Percentiles rank a stretch among this genome's conserved stretches.
Evolutionary conservation across 129 eudicot genomes (phyloP).

Genomic region (Logfia minima): DNA sequence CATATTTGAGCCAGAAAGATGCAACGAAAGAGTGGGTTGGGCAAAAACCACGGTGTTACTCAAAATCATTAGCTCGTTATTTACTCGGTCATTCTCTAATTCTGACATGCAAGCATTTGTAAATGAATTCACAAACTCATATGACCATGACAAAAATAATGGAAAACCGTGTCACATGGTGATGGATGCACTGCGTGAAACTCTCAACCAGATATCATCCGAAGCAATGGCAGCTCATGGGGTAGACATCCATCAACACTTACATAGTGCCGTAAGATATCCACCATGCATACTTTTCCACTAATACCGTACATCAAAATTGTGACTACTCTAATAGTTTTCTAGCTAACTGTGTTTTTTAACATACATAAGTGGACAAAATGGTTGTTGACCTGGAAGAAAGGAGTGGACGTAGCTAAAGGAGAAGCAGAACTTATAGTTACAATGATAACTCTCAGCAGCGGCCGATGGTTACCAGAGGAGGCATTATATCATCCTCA

Average conservation of each 20-base stretch:
- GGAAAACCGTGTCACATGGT: neutral
- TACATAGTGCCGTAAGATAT: neutral
- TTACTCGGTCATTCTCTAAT: neutral
- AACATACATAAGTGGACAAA: neutral
- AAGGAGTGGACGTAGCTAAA: neutral
- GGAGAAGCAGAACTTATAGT: constrained; percentile 5
- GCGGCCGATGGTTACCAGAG: neutral
- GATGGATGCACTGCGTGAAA: neutral
- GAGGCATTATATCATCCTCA: neutral
- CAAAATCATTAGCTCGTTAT: neutral
- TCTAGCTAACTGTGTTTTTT: too few relatives aligned
- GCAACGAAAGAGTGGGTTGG: neutral
- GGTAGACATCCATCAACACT: neutral
- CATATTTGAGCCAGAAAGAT: constrained; percentile 6
- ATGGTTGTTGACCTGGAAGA: neutral
- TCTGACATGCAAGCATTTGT: neutral
- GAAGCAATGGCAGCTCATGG: constrained; percentile 1
- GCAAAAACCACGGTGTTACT: neutral
- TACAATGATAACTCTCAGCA: neutral
- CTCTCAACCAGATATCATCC: neutral
- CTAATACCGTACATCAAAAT: too few relatives aligned
- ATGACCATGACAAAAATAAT: neutral
- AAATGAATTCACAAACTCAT: neutral
- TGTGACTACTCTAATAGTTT: too few relatives aligned
- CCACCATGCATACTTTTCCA: neutral